A percentile compares a stretch with the other conserved stretches of the same genome.
Conservation (phyloP, 75 land plant genomes). For the Gnetum montanum region DNA sequence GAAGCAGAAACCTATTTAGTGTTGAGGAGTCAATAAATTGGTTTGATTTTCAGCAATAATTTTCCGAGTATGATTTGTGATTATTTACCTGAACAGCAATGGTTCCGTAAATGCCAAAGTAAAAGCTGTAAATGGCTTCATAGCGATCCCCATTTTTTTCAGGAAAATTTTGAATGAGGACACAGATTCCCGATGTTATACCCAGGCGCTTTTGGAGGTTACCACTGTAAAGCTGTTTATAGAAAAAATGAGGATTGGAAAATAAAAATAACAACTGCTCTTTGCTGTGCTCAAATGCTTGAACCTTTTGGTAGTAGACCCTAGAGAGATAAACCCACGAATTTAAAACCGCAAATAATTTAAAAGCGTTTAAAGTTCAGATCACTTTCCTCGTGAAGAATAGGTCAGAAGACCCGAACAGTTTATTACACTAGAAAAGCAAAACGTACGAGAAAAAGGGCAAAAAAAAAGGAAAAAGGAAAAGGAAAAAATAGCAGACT, state of each 20-base stretch:
- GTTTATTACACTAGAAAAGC: neutral
- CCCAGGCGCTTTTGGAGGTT: conserved; percentile 66
- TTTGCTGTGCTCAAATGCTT: neutral
- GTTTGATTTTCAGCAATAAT: neutral
- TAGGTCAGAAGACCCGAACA: neutral
- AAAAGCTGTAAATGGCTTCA: conserved; percentile 87
- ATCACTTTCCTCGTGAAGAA: neutral
- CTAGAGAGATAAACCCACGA: neutral
- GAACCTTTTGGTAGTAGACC: neutral
- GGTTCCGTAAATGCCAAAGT: conserved; percentile 91
- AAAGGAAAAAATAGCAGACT: neutral
- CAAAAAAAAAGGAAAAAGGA: neutral
- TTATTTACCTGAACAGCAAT: conserved; percentile 54
- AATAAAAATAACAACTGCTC: neutral
- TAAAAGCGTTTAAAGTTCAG: neutral
- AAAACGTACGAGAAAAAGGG: neutral
- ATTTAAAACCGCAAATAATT: no score
- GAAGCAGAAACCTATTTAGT: neutral
- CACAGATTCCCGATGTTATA: conserved; percentile 75
- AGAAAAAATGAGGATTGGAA: neutral
- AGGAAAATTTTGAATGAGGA: conserved; percentile 51
- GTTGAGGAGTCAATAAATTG: neutral
- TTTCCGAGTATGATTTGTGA: neutral
- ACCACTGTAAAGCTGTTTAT: conserved; percentile 58
- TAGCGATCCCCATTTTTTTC: conserved; percentile 69